Percentiles rank a stretch among this genome's conserved stretches.
phyloP scores from a whole-genome alignment of 768 basidiomycete genomes.

The Panaeolus papilionaceus region DNA sequence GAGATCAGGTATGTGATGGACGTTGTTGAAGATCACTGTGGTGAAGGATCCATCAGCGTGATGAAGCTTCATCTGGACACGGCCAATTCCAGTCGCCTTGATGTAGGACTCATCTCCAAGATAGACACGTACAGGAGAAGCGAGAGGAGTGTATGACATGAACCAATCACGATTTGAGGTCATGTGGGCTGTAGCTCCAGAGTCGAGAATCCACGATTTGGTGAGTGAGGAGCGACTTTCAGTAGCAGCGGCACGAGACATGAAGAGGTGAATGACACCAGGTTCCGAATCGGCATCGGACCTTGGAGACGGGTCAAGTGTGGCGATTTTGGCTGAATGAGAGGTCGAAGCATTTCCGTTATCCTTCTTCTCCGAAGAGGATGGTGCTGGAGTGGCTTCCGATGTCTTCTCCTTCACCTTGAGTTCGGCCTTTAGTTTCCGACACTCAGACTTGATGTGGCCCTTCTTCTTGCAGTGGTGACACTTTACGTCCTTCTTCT shows the following conservation, averaged over 20 bases:
- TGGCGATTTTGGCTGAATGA: conserved; percentile 19
- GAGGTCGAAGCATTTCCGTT: not conserved
- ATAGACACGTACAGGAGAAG: too few species aligned
- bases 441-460: conserved; percentile 26
- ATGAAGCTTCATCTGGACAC: too few species aligned
- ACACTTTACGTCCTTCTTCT: conserved; percentile 20
- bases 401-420: conserved; percentile 12
- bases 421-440: conserved; percentile 21
- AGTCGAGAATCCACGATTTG: conserved; percentile 23
- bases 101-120: too few species aligned
- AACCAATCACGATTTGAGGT: conserved; percentile 17
- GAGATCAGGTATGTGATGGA: conserved; percentile 16
- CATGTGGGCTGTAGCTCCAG: conserved; percentile 25
- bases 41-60: too few species aligned
- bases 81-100: too few species aligned
- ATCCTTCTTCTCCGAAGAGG: too few species aligned
- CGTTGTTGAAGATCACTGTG: too few species aligned
- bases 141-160: too few species aligned
- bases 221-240: not conserved
- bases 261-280: conserved; percentile 12
- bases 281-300: not conserved
- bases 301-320: not conserved
- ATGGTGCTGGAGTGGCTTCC: not conserved
- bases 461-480: conserved; percentile 27
- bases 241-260: conserved; percentile 11